Percentiles rank a stretch among this genome's conserved stretches.
Conservation (phyloP, 257 asterid genomes). For the Petunia axillaris region DNA sequence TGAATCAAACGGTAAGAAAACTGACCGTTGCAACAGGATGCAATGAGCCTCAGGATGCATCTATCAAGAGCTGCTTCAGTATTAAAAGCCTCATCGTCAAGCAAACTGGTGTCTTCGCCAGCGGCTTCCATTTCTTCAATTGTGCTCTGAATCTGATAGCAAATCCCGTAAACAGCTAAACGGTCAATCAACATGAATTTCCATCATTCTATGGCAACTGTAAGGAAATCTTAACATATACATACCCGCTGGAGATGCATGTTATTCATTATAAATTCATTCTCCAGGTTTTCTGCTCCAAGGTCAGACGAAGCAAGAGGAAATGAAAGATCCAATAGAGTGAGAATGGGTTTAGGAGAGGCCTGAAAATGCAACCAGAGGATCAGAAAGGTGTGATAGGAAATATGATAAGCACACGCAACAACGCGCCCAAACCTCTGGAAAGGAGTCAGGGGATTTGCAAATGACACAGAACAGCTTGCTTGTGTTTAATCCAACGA, state of each 20-base stretch:
- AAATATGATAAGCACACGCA: constrained; percentile 18
- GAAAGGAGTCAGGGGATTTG: constrained; percentile 83
- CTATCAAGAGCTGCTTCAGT: constrained; percentile 79
- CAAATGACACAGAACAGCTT: constrained; percentile 87
- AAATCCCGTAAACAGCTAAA: background rate
- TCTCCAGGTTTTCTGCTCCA: constrained; percentile 92
- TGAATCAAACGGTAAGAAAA: constrained; percentile 7
- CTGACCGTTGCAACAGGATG: constrained; percentile 89
- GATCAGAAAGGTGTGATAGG: constrained; percentile 27
- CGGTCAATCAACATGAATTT: background rate
- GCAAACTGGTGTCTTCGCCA: constrained; percentile 64
- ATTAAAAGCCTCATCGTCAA: constrained; percentile 87
- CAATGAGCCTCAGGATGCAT: constrained; percentile 95
- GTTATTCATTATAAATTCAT: constrained; percentile 78
- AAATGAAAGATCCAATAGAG: constrained; percentile 82
- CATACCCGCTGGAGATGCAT: constrained; percentile 74
- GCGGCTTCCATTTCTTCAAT: constrained; percentile 68
- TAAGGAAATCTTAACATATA: constrained; percentile 21
- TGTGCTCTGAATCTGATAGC: constrained; percentile 65
- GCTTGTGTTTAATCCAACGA: constrained; percentile 75
- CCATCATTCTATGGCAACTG: background rate
- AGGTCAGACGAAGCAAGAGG: constrained; percentile 96
- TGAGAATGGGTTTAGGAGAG: constrained; percentile 87
- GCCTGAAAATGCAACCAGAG: constrained; percentile 50
- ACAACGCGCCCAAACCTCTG: constrained; percentile 62